These are phyloP conservation scores for Penicillium verhagenii DNA, from an alignment of 495 filamentous ascomycete genomes.

Conservation along the genomic window DNA sequence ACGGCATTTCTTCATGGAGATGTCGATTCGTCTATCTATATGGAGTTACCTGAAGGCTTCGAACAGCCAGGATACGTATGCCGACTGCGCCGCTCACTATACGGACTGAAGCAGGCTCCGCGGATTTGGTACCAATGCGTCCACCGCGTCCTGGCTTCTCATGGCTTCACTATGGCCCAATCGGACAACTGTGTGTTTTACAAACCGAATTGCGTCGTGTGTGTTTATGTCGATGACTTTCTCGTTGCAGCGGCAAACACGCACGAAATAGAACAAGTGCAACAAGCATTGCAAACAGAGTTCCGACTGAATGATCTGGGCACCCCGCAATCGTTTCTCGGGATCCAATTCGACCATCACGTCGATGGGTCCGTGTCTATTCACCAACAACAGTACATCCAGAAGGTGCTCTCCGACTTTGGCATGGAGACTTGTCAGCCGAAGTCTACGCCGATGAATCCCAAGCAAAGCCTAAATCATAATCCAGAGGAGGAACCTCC, in stretches of 20 bases:
- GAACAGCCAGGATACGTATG: constrained; percentile 6
- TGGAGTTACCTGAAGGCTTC: constrained; percentile 5
- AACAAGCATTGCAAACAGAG: constrained; percentile 3
- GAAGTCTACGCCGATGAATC: constrained; percentile 8
- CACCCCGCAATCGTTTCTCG: constrained; percentile 3
- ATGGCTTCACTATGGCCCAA: constrained; percentile 4
- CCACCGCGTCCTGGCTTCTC: constrained; percentile 5
- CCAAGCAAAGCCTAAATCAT: constrained; percentile 7
- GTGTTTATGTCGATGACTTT: constrained; percentile 2
- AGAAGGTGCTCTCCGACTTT: constrained; percentile 18
- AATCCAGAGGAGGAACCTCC: constrained; percentile 3
- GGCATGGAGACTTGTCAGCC: constrained; percentile 8
- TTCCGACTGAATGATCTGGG: constrained; percentile 7
- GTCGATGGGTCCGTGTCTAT: constrained; percentile 6
- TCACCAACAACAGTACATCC: constrained; percentile 10
- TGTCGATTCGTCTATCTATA: constrained; percentile 4
- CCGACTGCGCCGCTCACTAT: constrained; percentile 5
- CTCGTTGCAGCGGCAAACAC: constrained; percentile 1
- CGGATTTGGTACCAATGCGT: constrained; percentile 11
- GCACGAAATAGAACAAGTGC: constrained; percentile 3
- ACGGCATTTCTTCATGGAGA: constrained; percentile 5
- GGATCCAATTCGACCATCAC: constrained; percentile 7
- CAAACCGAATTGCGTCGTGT: constrained; percentile 1
- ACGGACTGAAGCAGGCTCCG: constrained; percentile 6
- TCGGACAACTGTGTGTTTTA: background rate